Base-by-base conservation (phyloP, 2,329 filamentous ascomycete species). In the Kalaharituber pfeilii region DNA sequence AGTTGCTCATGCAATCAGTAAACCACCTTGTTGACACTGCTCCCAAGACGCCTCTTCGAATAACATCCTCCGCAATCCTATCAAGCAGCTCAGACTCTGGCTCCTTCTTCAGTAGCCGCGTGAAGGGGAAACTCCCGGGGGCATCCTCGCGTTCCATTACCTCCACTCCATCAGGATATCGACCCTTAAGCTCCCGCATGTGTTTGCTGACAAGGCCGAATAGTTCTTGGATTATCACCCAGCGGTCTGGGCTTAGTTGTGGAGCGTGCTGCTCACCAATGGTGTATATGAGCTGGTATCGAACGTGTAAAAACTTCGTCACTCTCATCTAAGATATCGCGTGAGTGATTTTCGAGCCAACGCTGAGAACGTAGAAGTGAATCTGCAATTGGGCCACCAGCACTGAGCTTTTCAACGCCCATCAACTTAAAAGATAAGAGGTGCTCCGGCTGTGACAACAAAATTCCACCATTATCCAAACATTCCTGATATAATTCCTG, bases 291-390 rank as follows among this genome's bases (percentile, higher is more conserved):
- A 80, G 65, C 55, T 80, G 75, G 0, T 74, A 78, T 29, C 72
- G 73, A 0, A 73, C 69, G 0, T 72, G 72, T 0, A 80, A 64
- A 75, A 0, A 73, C 78, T 36, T 73, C 70, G 56, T 80, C 77
- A 1, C 72, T 80, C 61, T 84, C 81, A 57, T 84, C 81, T 0
- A 84, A 66, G 0, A 84, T 69, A 61, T 85, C 80, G 0, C 80
- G 71, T 2, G 71, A 75, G 1, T 68, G 62, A 0, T 57, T 55
- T 2, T 74, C 67, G 5, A 83, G 63, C 68, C 73, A 77, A 0
- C 64, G 56, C 26, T 81, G 75, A 0, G 71, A 69, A 0, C 65
- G 63, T 11, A 51, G 42, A 1, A 80, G 67, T 71, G 83, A 76
- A 1, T 59, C 61, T 0, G 59, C 63, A 0, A 75, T 73, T 29